Percentiles rank a stretch among this genome's conserved stretches.
Evolutionary conservation across 2,329 filamentous ascomycete species (phyloP).

Genomic region (Aaosphaeria pasadenensis): DNA sequence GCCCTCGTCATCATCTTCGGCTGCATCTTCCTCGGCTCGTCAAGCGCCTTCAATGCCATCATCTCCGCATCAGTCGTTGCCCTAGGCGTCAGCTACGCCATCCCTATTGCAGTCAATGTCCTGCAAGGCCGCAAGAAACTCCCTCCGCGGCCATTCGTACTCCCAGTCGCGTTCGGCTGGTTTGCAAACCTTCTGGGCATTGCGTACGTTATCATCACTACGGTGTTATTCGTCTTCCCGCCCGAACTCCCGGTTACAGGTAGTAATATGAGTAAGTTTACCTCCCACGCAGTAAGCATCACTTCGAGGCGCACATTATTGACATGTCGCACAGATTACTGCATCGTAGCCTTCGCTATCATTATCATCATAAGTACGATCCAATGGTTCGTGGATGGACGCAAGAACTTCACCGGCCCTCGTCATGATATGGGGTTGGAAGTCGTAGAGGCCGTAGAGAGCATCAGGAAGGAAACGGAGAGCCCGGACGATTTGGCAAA

Average conservation of each 20-base stretch:
- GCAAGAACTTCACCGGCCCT: constrained; percentile 59
- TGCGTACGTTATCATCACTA: constrained; percentile 66
- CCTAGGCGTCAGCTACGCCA: constrained; percentile 69
- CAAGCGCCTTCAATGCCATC: constrained; percentile 68
- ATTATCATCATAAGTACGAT: constrained; percentile 56
- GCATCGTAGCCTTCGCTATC: constrained; percentile 56
- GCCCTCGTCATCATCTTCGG: constrained; percentile 65
- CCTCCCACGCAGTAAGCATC: neutral
- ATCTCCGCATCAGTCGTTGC: constrained; percentile 69
- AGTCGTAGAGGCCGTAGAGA: constrained; percentile 32
- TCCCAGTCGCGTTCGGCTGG: constrained; percentile 58
- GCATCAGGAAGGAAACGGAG: too few relatives aligned
- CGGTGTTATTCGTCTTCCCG: constrained; percentile 72
- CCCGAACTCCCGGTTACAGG: constrained; percentile 62
- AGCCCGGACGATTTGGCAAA: too few relatives aligned
- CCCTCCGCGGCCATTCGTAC: constrained; percentile 56
- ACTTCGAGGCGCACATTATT: neutral
- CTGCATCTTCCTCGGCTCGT: constrained; percentile 66
- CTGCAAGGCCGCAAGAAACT: constrained; percentile 64
- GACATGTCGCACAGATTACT: constrained; percentile 40
- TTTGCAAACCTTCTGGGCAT: constrained; percentile 59
- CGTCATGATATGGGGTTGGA: constrained; percentile 41
- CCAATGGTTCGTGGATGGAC: constrained; percentile 60
- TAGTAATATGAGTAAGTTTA: constrained; percentile 63
- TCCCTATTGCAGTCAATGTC: constrained; percentile 69